Base-by-base conservation (phyloP, 192 early-diverging fungal species). In the Coemansia sp. region DNA sequence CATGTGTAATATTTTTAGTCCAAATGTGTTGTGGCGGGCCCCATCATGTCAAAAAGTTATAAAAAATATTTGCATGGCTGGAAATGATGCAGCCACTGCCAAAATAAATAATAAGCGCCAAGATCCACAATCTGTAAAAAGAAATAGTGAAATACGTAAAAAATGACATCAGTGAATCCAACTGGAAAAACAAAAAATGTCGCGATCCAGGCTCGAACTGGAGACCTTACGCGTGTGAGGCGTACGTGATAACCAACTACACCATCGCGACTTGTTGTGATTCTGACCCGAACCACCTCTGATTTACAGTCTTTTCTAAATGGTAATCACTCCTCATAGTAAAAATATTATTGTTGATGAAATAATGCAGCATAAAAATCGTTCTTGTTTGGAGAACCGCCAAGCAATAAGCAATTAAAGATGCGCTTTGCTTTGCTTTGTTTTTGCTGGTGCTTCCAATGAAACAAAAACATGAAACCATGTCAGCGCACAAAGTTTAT, bases 181-280 rank as follows among this genome's bases (percentile, higher is more conserved):
- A 61, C 64, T 64, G 5, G 8, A 9, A 66, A 67, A 60, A 62
- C 13, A 48, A 65, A 61, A 65, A 58, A 61, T 78, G 76, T 65
- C 63, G 19, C 67, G 19, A 66, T 57, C 76, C 76, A 66, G 76
- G 76, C 36, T 78, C 66, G 76, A 78, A 78, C 76, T 66, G 71
- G 76, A 62, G 76, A 78, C 76, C 76, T 72, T 65, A 47, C 52
- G 76, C 63, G 76, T 78, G 76, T 78, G 62, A 78, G 71, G 63
- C 76, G 52, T 47, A 68, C 63, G 71, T 77, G 75, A 77, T 77
- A 77, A 64, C 75, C 75, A 60, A 77, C 75, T 77, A 77, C 75
- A 77, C 75, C 69, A 77, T 65, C 45, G 66, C 11, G 51, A 52
- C 51, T 52, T 52, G 8, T 45, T 1, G 43, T 45, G 43, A 45